Base-by-base conservation (phyloP, 305 asterid species). In the Lippia alba region DNA sequence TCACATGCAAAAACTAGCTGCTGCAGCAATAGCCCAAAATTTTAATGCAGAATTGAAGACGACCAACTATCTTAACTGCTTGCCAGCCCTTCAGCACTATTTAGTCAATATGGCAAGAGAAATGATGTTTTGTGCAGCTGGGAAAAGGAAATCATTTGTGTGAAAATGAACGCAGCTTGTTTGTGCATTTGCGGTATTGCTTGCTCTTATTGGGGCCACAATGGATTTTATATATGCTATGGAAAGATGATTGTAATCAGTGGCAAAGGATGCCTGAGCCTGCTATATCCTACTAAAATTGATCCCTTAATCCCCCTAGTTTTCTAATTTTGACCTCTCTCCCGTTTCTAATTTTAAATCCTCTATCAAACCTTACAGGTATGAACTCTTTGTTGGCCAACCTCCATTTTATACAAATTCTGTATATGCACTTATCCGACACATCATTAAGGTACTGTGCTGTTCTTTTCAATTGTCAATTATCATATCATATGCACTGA, bases 341-440 rank as follows among this genome's bases (percentile, higher is more conserved):
- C 70, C 59, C 67, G 66, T 58, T 24, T 24, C 68, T 67, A 20
- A 75, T 51, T 39, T 51, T 64, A 70, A 32, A 61, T 55, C 56
- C 72, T 63, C 61, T 58, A 16, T 57, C 69, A 64, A 67, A 68
- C 53, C 40, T 17, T 70, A 24, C 84, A 87, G 99, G 84, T 95
- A 95, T 46, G 99, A 95, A 85, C 91, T 95, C 72, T 95, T 92
- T 80, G 99, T 95, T 72, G 99, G 99, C 58, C 98, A 95, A 61
- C 99, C 99, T 72, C 99, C 98, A 73, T 95, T 95, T 79, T 95
- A 95, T 72, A 95, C 99, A 62, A 92, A 95, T 85, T 95, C 99
- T 15, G 99, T 95, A 17, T 95, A 92, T 82, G 99, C 98, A 48
- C 97, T 95, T 73, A 88, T 95, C 76, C 89, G 98, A 49, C 99